phyloP scores from a whole-genome alignment of 2,329 filamentous ascomycete species.

The Trichophyton benhamiae region DNA sequence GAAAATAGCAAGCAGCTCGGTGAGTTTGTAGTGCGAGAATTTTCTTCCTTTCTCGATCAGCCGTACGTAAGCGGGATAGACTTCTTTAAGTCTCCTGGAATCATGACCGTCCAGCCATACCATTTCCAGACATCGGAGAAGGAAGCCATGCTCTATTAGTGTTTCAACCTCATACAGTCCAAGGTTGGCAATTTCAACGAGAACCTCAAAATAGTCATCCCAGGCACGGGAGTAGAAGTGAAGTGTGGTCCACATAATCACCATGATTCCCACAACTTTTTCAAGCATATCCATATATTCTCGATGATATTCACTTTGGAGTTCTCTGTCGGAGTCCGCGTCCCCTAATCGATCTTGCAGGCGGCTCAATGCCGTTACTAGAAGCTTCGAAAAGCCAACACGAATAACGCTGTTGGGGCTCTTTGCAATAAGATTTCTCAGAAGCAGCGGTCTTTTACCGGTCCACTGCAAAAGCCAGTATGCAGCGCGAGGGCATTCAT shows the following conservation, averaged over 20 bases:
- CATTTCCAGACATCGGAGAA: constrained; percentile 47
- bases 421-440: constrained; percentile 54
- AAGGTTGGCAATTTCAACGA: constrained; percentile 52
- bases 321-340: constrained; percentile 16
- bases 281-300: constrained; percentile 22
- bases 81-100: constrained; percentile 38
- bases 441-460: constrained; percentile 39
- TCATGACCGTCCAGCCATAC: constrained; percentile 47
- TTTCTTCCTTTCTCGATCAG: constrained; percentile 37
- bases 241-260: constrained; percentile 50
- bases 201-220: constrained; percentile 64
- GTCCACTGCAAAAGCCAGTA: constrained; percentile 52
- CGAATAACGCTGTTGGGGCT: constrained; percentile 49
- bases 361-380: constrained; percentile 42
- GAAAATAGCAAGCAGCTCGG: constrained; percentile 31
- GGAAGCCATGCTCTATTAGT: constrained; percentile 50
- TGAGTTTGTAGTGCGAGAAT: constrained; percentile 33
- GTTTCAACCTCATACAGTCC: constrained; percentile 46
- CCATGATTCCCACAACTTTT: constrained; percentile 37
- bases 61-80: constrained; percentile 39
- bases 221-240: constrained; percentile 53
- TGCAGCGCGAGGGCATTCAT: constrained; percentile 44
- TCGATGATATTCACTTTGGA: constrained; percentile 16
- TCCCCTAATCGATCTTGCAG: constrained; percentile 36
- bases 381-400: constrained; percentile 37